These are phyloP conservation scores for Kazachstania sp. DNA, from an alignment of 1,139 yeast genomes.

Conservation along the genomic window DNA sequence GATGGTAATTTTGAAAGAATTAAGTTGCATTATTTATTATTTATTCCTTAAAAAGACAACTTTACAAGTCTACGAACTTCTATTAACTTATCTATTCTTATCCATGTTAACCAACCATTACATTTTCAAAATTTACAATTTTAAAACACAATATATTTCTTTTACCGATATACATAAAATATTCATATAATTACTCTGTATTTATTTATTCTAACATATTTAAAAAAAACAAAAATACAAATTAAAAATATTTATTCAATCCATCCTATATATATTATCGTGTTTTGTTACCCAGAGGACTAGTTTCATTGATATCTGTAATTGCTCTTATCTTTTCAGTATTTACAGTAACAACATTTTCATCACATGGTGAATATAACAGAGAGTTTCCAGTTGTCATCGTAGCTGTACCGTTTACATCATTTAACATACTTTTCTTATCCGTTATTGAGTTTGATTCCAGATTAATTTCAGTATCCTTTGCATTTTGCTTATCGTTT, in stretches of 20 bases:
- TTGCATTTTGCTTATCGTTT: neutral
- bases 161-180: neutral
- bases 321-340: constrained; percentile 8
- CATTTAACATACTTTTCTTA: neutral
- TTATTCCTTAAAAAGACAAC: neutral
- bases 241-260: neutral
- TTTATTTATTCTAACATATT: neutral
- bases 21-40: neutral
- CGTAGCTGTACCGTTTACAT: neutral
- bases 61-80: neutral
- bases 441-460: neutral
- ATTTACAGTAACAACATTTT: neutral
- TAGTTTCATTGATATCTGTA: constrained; percentile 4
- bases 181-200: neutral
- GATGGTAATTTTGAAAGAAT: constrained; percentile 40
- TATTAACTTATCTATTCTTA: too few relatives aligned
- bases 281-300: constrained; percentile 7
- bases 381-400: neutral
- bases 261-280: neutral
- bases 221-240: neutral
- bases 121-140: neutral
- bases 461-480: neutral
- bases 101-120: neutral
- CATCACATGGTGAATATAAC: constrained; percentile 5
- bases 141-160: neutral